phyloP scores from a whole-genome alignment of 805 yeast species.

The Naumovozyma baii region DNA sequence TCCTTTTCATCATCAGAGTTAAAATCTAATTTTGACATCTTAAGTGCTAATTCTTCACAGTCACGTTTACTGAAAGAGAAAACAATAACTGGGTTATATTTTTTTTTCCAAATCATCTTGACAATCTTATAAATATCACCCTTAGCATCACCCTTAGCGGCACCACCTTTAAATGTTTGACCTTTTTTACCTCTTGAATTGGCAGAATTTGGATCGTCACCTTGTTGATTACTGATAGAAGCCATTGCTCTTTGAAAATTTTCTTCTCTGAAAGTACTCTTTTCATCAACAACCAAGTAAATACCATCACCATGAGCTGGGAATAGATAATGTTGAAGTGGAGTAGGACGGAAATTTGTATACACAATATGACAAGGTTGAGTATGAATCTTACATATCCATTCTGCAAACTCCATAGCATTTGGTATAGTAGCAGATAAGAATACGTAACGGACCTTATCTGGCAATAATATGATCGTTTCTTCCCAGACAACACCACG shows the following conservation, averaged over 20 bases:
- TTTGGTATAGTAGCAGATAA: constrained; percentile 95
- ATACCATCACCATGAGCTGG: constrained; percentile 99
- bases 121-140: constrained; percentile 94
- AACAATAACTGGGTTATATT: constrained; percentile 95
- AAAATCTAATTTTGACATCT: constrained; percentile 92
- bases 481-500: constrained; percentile 99
- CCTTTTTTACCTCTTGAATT: constrained; percentile 61
- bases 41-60: constrained; percentile 87
- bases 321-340: constrained; percentile 91
- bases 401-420: constrained; percentile 96
- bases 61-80: constrained; percentile 97
- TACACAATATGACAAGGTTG: constrained; percentile 99
- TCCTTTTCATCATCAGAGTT: constrained; percentile 91
- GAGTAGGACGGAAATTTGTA: constrained; percentile 98
- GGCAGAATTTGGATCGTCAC: constrained; percentile 68
- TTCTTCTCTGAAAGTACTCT: constrained; percentile 91
- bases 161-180: constrained; percentile 78
- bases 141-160: constrained; percentile 47
- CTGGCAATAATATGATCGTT: constrained; percentile 89
- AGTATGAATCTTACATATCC: constrained; percentile 90
- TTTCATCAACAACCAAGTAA: constrained; percentile 94
- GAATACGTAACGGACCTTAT: constrained; percentile 88
- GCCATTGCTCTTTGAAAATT: constrained; percentile 98
- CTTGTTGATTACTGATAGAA: constrained; percentile 68
- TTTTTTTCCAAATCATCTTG: constrained; percentile 94